These are phyloP conservation scores for Neurospora sp. DNA, from an alignment of 495 filamentous ascomycete species.

Conservation along the genomic window DNA sequence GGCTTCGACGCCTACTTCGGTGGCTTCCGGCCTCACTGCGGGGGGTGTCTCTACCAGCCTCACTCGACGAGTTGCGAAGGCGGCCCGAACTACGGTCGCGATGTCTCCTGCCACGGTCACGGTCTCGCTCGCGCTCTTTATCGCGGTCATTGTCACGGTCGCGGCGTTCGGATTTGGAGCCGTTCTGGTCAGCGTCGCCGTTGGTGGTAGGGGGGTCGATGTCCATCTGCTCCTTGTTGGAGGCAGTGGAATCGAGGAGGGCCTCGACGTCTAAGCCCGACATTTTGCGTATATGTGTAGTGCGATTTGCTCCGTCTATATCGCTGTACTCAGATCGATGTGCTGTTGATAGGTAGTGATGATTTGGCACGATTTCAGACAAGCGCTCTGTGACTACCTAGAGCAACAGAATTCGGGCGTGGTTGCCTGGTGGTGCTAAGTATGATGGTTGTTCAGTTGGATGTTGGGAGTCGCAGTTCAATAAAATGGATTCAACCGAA, in stretches of 20 bases:
- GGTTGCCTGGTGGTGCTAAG: neutral
- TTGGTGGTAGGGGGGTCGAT: slow-evolving; percentile 15
- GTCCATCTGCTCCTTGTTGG: slow-evolving; percentile 32
- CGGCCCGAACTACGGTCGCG: slow-evolving; percentile 57
- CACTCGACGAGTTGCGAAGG: slow-evolving; percentile 24
- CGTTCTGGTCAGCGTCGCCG: slow-evolving; percentile 38
- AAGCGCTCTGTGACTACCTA: neutral
- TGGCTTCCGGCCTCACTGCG: slow-evolving; percentile 76
- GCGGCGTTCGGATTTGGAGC: slow-evolving; percentile 33
- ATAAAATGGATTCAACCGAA: neutral
- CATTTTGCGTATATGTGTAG: slow-evolving; percentile 40
- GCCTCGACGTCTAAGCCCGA: slow-evolving; percentile 90
- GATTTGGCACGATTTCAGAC: neutral
- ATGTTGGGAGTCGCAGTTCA: neutral
- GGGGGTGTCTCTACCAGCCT: slow-evolving; percentile 46
- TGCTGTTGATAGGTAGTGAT: neutral
- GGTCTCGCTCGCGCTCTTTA: slow-evolving; percentile 31
- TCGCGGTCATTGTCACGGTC: slow-evolving; percentile 27
- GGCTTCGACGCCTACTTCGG: slow-evolving; percentile 73
- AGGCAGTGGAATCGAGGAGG: slow-evolving; percentile 75
- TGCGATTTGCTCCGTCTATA: neutral
- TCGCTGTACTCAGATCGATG: neutral
- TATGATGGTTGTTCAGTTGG: neutral
- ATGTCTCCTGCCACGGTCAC: slow-evolving; percentile 48
- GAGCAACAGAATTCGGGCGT: neutral